Evolutionary conservation across 116 monocot genomes (phyloP).

Genomic region (Cymodocea nodosa): DNA sequence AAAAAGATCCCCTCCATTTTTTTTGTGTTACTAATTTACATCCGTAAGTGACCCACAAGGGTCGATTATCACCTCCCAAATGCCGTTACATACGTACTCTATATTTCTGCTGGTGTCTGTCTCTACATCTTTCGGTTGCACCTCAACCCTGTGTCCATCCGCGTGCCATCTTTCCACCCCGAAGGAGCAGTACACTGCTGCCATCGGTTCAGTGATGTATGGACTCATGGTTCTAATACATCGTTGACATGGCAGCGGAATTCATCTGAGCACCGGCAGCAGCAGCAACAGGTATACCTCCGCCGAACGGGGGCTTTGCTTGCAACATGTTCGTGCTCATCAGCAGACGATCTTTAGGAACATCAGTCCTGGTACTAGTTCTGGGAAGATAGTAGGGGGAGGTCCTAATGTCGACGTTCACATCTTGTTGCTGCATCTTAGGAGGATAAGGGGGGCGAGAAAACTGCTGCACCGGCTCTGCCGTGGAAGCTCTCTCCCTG

Average conservation of each 20-base stretch:
- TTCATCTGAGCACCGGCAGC: slow-evolving; percentile 38
- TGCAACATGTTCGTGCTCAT: slow-evolving; percentile 17
- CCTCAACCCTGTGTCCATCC: background rate
- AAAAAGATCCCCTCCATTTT: too few species aligned
- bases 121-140: too few species aligned
- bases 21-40: too few species aligned
- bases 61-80: too few species aligned
- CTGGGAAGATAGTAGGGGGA: slow-evolving; percentile 33
- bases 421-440: slow-evolving; percentile 30
- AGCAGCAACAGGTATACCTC: slow-evolving; percentile 37
- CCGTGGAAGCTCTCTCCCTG: background rate
- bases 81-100: too few species aligned
- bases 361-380: slow-evolving; percentile 9
- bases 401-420: slow-evolving; percentile 43
- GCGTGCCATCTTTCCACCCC: background rate
- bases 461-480: slow-evolving; percentile 7
- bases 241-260: slow-evolving; percentile 35
- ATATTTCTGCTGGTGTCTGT: too few species aligned
- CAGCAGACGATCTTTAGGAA: slow-evolving; percentile 6
- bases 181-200: background rate
- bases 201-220: background rate
- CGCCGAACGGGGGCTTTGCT: slow-evolving; percentile 25
- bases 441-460: slow-evolving; percentile 12
- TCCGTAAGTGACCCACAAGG: too few species aligned
- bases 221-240: slow-evolving; percentile 30